Evolutionary conservation across 2,329 filamentous ascomycete species (phyloP).

Genomic region (Neopestalotiopsis sp.): DNA sequence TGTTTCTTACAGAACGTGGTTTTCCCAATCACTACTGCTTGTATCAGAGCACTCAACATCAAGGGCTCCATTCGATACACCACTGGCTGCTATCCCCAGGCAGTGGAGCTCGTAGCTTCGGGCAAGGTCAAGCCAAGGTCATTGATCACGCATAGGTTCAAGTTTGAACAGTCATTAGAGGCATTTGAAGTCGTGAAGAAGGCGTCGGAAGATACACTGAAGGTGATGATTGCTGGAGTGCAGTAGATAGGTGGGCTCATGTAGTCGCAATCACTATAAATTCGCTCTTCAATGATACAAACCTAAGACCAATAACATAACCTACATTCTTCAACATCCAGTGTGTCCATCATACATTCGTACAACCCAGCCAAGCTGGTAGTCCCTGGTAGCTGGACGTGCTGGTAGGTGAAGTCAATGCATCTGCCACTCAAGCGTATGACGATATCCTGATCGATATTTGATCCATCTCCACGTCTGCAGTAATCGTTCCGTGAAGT

Average conservation of each 20-base stretch:
- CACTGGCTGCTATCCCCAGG: slow-evolving; percentile 53
- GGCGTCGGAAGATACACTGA: slow-evolving; percentile 27
- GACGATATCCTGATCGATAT: too few species aligned
- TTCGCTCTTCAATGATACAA: too few species aligned
- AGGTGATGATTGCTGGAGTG: slow-evolving; percentile 31
- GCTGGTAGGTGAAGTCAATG: too few species aligned
- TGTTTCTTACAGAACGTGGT: slow-evolving; percentile 43
- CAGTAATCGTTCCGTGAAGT: neutral
- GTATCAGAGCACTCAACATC: slow-evolving; percentile 52
- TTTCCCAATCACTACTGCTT: slow-evolving; percentile 57
- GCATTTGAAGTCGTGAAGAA: slow-evolving; percentile 27
- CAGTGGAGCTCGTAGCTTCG: slow-evolving; percentile 54
- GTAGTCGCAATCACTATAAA: neutral
- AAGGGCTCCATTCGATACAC: slow-evolving; percentile 59
- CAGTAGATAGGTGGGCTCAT: neutral
- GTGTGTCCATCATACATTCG: too few species aligned
- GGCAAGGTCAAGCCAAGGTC: slow-evolving; percentile 47
- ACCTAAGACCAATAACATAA: neutral
- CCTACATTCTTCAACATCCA: too few species aligned
- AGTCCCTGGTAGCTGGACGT: too few species aligned
- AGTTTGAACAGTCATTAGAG: slow-evolving; percentile 31
- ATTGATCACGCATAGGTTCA: slow-evolving; percentile 43
- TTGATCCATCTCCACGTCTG: too few species aligned
- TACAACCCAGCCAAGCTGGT: too few species aligned
- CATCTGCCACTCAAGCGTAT: too few species aligned